Evolutionary conservation across 192 early-diverging fungal genomes (phyloP), one percentile per base, ranked within the genome.

Genomic region (Coemansia nantahalensis): DNA sequence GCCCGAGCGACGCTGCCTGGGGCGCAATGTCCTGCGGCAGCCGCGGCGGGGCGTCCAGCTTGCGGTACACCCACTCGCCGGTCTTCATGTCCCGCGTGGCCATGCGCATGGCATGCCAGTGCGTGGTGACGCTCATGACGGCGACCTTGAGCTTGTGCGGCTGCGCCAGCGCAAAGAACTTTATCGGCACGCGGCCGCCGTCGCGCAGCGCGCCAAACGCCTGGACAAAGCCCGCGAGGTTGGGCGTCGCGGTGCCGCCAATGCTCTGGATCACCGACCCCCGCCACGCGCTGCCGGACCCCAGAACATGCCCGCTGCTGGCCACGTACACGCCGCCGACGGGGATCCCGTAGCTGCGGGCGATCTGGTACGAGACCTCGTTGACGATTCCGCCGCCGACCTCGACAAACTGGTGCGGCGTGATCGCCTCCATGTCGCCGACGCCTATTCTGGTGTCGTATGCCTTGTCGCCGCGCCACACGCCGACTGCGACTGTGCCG

Each of bases 331-430:
- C 85, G 47, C 94, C 95, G 23, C 48, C 59, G 1, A 83, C 77
- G 3, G 87, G 79, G 14, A 85, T 81, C 5, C 80, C 79, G 68
- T 89, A 90, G 21, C 79, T 79, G 51, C 86, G 82, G 0, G 90
- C 90, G 1, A 91, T 47, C 48, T 90, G 86, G 63, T 89, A 90
- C 15, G 85, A 87, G 22, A 91, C 49, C 30, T 86, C 80, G 65
- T 91, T 84, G 39, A 91, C 81, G 26, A 89, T 83, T 24, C 84
- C 91, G 48, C 94, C 95, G 51, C 94, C 94, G 19, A 94, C 81
- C 61, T 95, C 90, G 2, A 97, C 76, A 62, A 86, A 93, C 30
- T 84, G 67, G 66, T 87, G 82, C 2, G 95, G 93, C 21, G 95
- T 94, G 36, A 91, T 80, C 1, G 71, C 62, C 38, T 87, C 82